Base-by-base conservation (phyloP, 2,329 filamentous ascomycete genomes). In the Pestalotiopsis sp. region DNA sequence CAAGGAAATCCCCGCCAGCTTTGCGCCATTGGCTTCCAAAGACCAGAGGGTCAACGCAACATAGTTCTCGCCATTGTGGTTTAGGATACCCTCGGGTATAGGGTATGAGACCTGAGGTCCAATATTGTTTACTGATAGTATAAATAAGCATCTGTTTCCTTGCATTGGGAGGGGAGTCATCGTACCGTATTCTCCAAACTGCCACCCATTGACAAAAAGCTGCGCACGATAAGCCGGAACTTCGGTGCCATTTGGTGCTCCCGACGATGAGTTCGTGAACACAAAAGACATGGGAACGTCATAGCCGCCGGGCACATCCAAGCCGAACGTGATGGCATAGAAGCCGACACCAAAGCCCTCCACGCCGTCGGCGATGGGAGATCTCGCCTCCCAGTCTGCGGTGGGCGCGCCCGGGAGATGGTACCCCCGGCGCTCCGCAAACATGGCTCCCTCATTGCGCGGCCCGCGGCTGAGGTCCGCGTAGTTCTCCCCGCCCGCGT, bases 201-300 rank as follows among this genome's bases (percentile, higher is more conserved):
- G 92, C 78, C 90, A 94, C 1, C 92, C 92, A 73, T 94, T 94
- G 60, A 94, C 89, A 74, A 87, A 94, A 6, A 94, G 79, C 73
- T 91, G 86, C 1, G 84, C 88, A n/a, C 92, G 84, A 71, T 91
- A 92, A 65, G 69, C 49, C 31, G 70, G 61, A 0, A 82, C 80
- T 1, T 78, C 79, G 68, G 84, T 84, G 38, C 83, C 82, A 75
- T 92, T 91, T 17, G 20, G 7, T n/a, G 7, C 45, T 52, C 20
- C 17, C 3, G 27, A 31, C 27, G 45, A 52, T 20, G 45, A 3
- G 7, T 52, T 52, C 1, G 81, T 82, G 72, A 92, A 90, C 11
- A 23, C 31, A 27, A 65, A 20, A 0, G 83, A 83, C 1, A 92
- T 74, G 0, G 90, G 90, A 6, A 91, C 85, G 70, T 92, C 90